phyloP scores from a whole-genome alignment of 1,284 basidiomycete genomes.

The Ustilago nuda region DNA sequence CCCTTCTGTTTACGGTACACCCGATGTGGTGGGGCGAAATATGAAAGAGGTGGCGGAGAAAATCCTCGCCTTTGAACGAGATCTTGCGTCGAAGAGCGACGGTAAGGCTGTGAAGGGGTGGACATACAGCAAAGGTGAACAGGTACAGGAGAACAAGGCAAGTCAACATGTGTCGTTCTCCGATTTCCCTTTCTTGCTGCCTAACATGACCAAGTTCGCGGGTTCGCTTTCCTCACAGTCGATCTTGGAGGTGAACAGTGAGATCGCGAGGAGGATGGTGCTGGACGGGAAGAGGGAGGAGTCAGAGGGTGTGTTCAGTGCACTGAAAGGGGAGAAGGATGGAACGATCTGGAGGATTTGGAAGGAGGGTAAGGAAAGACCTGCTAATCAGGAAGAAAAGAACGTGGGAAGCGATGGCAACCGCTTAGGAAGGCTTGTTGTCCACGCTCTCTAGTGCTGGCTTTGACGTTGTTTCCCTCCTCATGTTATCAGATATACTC shows the following conservation, averaged over 20 bases:
- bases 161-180: conserved; percentile 59
- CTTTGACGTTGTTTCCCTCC: background rate
- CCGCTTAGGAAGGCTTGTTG: conserved; percentile 27
- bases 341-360: conserved; percentile 36
- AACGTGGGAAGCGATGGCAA: conserved; percentile 20
- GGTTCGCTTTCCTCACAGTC: conserved; percentile 32
- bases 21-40: conserved; percentile 54
- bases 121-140: conserved; percentile 33
- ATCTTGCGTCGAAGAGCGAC: conserved; percentile 12
- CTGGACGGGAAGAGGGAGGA: conserved; percentile 35
- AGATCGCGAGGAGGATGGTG: conserved; percentile 30
- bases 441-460: conserved; percentile 20
- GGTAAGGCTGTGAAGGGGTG: conserved; percentile 14
- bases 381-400: conserved; percentile 12
- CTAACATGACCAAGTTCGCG: conserved; percentile 42
- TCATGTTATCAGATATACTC: background rate
- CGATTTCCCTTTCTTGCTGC: conserved; percentile 60
- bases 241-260: conserved; percentile 31
- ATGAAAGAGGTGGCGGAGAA: conserved; percentile 51
- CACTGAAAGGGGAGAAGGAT: conserved; percentile 27
- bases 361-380: conserved; percentile 37
- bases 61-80: conserved; percentile 52
- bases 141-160: conserved; percentile 20
- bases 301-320: conserved; percentile 35
- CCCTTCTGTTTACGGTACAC: conserved; percentile 51